Conservation (phyloP, 2,329 filamentous ascomycete genomes). For the Orbilia ellipsospora region DNA sequence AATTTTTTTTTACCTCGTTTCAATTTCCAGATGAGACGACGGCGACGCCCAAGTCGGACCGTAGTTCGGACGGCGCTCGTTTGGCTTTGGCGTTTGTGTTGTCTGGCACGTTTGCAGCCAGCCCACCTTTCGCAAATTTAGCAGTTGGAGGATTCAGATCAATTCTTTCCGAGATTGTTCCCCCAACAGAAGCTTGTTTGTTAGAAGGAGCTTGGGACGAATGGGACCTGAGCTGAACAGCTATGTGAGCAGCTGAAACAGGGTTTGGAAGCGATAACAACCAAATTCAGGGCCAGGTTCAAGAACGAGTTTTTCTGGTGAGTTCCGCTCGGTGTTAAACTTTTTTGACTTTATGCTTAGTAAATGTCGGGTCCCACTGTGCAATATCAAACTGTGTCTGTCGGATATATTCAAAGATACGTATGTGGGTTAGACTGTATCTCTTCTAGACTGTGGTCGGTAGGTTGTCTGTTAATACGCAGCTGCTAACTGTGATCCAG, state of each 20-base stretch:
- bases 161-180: slow-evolving; percentile 50
- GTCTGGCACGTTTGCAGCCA: slow-evolving; percentile 35
- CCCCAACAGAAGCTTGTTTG: slow-evolving; percentile 47
- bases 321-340: slow-evolving; percentile 36
- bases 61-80: slow-evolving; percentile 11
- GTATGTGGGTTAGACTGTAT: background rate
- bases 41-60: slow-evolving; percentile 1
- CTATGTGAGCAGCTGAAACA: slow-evolving; percentile 38
- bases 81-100: slow-evolving; percentile 8
- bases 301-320: slow-evolving; percentile 21
- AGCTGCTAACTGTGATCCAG: slow-evolving; percentile 16
- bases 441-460: slow-evolving; percentile 3
- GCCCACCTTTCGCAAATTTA: too few relatives aligned
- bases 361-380: too few relatives aligned
- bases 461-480: slow-evolving; percentile 1
- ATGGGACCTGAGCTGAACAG: background rate
- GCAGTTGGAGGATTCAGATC: slow-evolving; percentile 1
- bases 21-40: background rate
- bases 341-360: background rate
- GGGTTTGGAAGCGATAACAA: slow-evolving; percentile 11
- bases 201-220: background rate
- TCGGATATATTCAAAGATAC: background rate
- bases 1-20: slow-evolving; percentile 1
- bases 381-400: too few relatives aligned
- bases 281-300: slow-evolving; percentile 23